Base-by-base conservation (phyloP, 768 basidiomycete species). In the Hygrocybe punicea region DNA sequence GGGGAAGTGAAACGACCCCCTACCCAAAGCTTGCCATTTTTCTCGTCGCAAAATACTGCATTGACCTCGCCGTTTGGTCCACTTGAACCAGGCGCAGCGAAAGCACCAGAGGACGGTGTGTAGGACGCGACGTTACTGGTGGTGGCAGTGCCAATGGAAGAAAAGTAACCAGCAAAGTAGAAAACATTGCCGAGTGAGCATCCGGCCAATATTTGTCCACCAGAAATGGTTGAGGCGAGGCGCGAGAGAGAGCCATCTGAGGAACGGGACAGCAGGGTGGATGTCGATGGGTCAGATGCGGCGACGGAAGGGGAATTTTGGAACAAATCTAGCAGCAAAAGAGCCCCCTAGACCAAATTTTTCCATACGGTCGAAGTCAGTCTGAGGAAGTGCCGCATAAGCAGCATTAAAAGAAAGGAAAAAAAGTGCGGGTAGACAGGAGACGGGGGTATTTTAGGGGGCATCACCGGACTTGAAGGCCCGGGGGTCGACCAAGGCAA, bases 311-410 rank as follows among this genome's bases (percentile, higher is more conserved):
- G 55, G 33, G 82, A 70, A 57, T 81, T 82, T 66, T 84, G 75
- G 78, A 88, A 86, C 57, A 94, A 66, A 67, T 87, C 88, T 59
- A 99, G 76, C 96, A 21, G 88, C 82, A 67, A 98, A 99, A 34
- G 89, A 79, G 56, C 96, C 96, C 24, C 87, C 85, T 40, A 98
- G 79, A 56, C 86, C 93, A 50, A 98, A 93, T 54, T 80, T 86
- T 61, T 96, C 96, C 91, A 99, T 95, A 53, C 88, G 86, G 63
- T 78, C 73, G 65, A 85, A 87, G 71, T 90, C 88, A 64, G 90
- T 77, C 58, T 76, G 73, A 6, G 84, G 84, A 13, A 84, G 72
- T 4, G 77, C 69, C 8, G 79, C 81, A 58, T 63, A 50, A 60
- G 62, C 69, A 62, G 63, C 72, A 70, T 70, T 55, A 46, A 67